These are phyloP conservation scores for Pseudozyma sp. DNA, from an alignment of 1,284 basidiomycete genomes.

Conservation along the genomic window DNA sequence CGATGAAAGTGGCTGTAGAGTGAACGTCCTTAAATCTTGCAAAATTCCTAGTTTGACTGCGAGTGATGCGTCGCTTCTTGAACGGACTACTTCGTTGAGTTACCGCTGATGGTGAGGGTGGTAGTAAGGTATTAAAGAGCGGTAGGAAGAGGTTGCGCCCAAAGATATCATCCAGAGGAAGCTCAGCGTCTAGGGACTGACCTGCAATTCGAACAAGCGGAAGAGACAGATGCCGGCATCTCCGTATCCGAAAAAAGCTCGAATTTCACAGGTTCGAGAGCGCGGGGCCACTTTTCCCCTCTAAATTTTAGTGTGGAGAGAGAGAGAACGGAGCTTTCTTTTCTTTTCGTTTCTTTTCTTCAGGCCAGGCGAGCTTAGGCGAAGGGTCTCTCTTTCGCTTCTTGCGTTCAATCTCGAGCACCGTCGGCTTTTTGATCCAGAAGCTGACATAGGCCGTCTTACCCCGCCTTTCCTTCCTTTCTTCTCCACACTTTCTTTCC, in stretches of 20 bases:
- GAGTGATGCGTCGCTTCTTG: too few relatives aligned
- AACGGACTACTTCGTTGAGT: too few relatives aligned
- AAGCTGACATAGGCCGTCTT: neutral
- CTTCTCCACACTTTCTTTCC: too few relatives aligned
- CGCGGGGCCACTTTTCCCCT: neutral
- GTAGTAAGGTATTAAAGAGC: too few relatives aligned
- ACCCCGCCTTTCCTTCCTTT: neutral
- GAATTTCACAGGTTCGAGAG: neutral
- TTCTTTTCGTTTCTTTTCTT: neutral
- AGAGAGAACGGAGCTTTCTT: neutral
- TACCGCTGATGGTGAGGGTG: too few relatives aligned
- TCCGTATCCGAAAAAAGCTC: slow-evolving; percentile 10
- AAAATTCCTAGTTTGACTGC: too few relatives aligned
- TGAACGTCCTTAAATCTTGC: too few relatives aligned
- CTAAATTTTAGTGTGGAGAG: neutral
- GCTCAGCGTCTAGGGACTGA: neutral
- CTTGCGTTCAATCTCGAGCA: neutral
- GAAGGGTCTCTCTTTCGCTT: slow-evolving; percentile 2
- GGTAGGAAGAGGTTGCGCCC: too few relatives aligned
- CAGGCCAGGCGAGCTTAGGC: neutral
- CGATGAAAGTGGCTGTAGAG: too few relatives aligned
- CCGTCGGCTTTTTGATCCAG: neutral
- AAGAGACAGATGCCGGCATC: slow-evolving; percentile 3
- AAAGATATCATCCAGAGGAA: too few relatives aligned
- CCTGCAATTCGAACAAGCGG: neutral